A percentile compares a stretch with the other conserved stretches of the same genome.
These are phyloP conservation scores for Aspergillus latus DNA, from an alignment of 2,329 filamentous ascomycete genomes.

Conservation along the genomic window DNA sequence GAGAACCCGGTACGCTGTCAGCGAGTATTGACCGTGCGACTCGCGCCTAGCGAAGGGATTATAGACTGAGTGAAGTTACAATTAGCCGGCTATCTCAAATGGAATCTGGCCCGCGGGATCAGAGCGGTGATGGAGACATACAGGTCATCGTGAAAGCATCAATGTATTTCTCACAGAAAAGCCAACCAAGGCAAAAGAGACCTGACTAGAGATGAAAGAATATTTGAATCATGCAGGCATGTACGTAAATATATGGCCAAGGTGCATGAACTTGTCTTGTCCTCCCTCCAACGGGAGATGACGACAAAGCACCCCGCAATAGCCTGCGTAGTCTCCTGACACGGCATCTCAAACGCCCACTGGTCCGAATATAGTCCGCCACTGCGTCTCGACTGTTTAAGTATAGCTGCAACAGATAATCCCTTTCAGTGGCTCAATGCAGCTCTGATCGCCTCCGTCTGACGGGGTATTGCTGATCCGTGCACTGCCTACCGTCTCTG, in stretches of 20 bases:
- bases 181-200: not conserved
- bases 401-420: not conserved
- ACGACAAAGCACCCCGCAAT: conserved; percentile 17
- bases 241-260: not conserved
- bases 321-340: conserved; percentile 14
- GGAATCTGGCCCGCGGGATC: not conserved
- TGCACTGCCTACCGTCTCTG: conserved; percentile 10
- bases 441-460: not conserved
- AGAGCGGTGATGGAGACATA: conserved; percentile 11
- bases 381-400: not conserved
- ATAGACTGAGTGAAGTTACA: conserved; percentile 10
- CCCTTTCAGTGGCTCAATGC: not conserved
- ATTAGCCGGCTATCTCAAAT: not conserved
- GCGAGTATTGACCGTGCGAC: conserved; percentile 58
- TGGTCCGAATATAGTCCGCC: conserved; percentile 9
- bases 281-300: not conserved
- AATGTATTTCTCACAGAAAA: not conserved
- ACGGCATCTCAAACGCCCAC: conserved; percentile 11
- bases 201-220: too few species aligned
- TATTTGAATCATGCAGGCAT: not conserved
- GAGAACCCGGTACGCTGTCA: conserved; percentile 73
- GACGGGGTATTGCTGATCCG: conserved; percentile 15
- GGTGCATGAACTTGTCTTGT: not conserved
- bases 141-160: conserved; percentile 11
- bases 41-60: conserved; percentile 77